Evolutionary conservation across 345 rosid genomes (phyloP).

Genomic region (Toxicodendron radicans): DNA sequence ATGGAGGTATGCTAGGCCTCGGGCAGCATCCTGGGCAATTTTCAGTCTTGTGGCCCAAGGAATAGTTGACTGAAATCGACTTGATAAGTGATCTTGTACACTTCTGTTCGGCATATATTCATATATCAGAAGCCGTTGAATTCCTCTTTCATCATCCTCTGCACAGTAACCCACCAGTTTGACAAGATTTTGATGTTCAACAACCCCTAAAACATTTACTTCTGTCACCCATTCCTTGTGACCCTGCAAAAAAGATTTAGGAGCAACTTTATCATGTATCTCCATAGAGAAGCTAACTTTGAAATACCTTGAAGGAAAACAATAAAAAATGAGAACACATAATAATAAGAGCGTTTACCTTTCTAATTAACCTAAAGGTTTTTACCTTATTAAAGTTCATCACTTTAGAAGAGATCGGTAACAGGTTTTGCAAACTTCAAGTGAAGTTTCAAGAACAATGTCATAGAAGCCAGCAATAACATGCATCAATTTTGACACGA

Average conservation of each 20-base stretch:
- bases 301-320: background rate
- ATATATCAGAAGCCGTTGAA: constrained; percentile 80
- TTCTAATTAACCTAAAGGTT: background rate
- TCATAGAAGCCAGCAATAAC: background rate
- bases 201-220: constrained; percentile 90
- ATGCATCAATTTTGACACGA: background rate
- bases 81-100: constrained; percentile 84
- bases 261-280: constrained; percentile 2
- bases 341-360: constrained; percentile 1
- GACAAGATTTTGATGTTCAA: constrained; percentile 90
- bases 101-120: constrained; percentile 91
- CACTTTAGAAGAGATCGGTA: background rate
- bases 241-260: constrained; percentile 47
- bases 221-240: constrained; percentile 99
- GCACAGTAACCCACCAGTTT: constrained; percentile 90
- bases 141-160: constrained; percentile 96
- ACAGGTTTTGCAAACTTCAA: constrained; percentile 2
- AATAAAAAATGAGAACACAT: background rate
- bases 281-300: background rate
- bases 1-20: constrained; percentile 86
- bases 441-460: background rate
- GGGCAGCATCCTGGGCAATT: constrained; percentile 85
- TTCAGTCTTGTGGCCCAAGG: constrained; percentile 75
- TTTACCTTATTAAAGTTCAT: background rate
- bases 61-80: constrained; percentile 59